Base-by-base conservation (phyloP, 768 basidiomycete species). In the Chalciporus chontae region DNA sequence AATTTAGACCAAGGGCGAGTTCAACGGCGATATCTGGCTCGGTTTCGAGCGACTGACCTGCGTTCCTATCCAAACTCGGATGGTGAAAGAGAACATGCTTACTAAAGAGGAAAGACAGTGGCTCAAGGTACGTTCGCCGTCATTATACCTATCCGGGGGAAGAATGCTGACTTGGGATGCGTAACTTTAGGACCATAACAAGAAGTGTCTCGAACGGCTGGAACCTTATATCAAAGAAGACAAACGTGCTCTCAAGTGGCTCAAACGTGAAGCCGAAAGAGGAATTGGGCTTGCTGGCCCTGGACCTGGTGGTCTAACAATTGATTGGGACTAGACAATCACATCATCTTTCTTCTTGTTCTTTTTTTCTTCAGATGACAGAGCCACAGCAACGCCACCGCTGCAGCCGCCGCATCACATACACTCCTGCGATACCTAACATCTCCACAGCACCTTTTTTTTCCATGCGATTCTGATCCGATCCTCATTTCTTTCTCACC, bases 11-110 rank as follows among this genome's bases (percentile, higher is more conserved):
- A 83, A 76, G 69, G 77, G 79, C 54, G 74, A 81, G 55, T 86
- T 83, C 64, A 86, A 82, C 53, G 86, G 85, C 23, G 75, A 83
- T 58, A 71, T 80, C 21, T 97, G 92, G 92, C 78, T 92, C 31
- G 88, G 86, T 8, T 97, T 95, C 66, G 90, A 94, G 68, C 85
- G 94, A 4, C 73, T 97, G 58, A 95, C 94, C 3, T 85, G 89
- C 71, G 94, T 97, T 9, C 95, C 95, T 4, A 96, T 97, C 60
- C 88, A 94, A 68, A 88, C 89, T 2, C 77, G 80, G 57, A 87
- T 98, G 83, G 85, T 97, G 45, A 87, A 91, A 63, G 87, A 84
- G 41, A 75, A 66, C 44, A 83, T 96, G 79, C 78, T 97, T 48
- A 83, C 86, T 15, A 89, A 85, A 64, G 85, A 88, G 52, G 93